phyloP scores from a whole-genome alignment of 352 stramenopile species.

The Phytophthora crassamura region DNA sequence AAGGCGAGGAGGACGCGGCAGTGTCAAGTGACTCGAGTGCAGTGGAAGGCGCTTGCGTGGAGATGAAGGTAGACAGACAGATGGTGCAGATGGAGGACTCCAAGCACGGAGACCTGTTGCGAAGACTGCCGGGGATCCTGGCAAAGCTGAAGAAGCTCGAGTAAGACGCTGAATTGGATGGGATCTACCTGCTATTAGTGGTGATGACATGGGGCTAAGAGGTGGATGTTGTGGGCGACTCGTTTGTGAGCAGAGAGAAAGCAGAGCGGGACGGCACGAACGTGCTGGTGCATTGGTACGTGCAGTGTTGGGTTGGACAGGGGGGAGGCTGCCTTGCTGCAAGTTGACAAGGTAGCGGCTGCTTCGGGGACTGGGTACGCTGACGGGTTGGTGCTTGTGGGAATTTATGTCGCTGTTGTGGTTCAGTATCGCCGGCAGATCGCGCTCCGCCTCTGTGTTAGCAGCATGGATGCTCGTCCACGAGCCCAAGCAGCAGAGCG shows the following conservation, averaged over 20 bases:
- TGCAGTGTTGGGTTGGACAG: background rate
- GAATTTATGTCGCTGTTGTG: background rate
- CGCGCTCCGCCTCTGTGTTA: slow-evolving; percentile 62
- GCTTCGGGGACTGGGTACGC: background rate
- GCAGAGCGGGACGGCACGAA: slow-evolving; percentile 46
- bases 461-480: slow-evolving; percentile 58
- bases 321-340: background rate
- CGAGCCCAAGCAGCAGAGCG: slow-evolving; percentile 21
- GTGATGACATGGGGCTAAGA: background rate
- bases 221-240: background rate
- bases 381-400: background rate
- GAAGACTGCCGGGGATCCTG: slow-evolving; percentile 51
- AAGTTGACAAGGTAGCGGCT: too few relatives aligned
- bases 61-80: slow-evolving; percentile 22
- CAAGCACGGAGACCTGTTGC: slow-evolving; percentile 55
- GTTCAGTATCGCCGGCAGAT: slow-evolving; percentile 71
- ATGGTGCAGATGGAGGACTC: slow-evolving; percentile 62
- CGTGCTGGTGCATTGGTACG: slow-evolving; percentile 78
- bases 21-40: slow-evolving; percentile 3
- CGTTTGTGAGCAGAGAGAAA: slow-evolving; percentile 30
- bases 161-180: slow-evolving; percentile 25
- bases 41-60: slow-evolving; percentile 1
- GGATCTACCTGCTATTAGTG: background rate
- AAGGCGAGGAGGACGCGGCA: slow-evolving; percentile 30
- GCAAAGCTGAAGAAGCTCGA: slow-evolving; percentile 39